These are phyloP conservation scores for Sphaerulina vaccinii DNA, from an alignment of 2,329 filamentous ascomycete genomes.

Conservation along the genomic window DNA sequence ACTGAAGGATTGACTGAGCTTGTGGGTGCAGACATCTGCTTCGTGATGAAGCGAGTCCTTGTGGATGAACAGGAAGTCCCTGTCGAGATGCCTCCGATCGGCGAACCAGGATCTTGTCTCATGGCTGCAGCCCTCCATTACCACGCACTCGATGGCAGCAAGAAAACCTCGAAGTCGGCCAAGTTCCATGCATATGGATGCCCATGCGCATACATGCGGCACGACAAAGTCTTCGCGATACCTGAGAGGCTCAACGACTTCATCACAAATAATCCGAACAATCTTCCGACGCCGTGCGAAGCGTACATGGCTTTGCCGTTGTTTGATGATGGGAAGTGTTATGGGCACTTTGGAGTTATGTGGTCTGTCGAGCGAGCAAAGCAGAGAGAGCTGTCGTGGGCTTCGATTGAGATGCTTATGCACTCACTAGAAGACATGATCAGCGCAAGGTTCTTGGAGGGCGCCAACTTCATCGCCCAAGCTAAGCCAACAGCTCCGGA, in stretches of 20 bases:
- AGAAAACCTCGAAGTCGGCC: conserved; percentile 58
- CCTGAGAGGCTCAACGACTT: conserved; percentile 61
- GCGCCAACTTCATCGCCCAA: conserved; percentile 45
- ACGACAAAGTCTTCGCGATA: conserved; percentile 69
- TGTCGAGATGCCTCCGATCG: conserved; percentile 61
- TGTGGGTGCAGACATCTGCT: conserved; percentile 64
- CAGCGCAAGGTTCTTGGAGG: conserved; percentile 56
- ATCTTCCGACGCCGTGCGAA: conserved; percentile 60
- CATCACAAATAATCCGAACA: conserved; percentile 60
- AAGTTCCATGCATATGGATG: conserved; percentile 65
- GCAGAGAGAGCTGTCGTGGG: conserved; percentile 60
- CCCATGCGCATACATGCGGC: conserved; percentile 67
- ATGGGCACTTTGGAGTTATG: conserved; percentile 70
- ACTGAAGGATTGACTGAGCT: conserved; percentile 65
- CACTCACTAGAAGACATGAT: conserved; percentile 69
- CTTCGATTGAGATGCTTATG: conserved; percentile 65
- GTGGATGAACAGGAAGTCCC: conserved; percentile 58
- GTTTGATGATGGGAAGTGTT: conserved; percentile 63
- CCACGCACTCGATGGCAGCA: conserved; percentile 55
- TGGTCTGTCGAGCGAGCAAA: conserved; percentile 64
- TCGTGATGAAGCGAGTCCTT: conserved; percentile 64
- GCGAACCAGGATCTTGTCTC: conserved; percentile 61
- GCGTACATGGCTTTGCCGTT: conserved; percentile 67
- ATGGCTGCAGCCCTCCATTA: conserved; percentile 67
- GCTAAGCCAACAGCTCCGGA: conserved; percentile 26